Base-by-base conservation (phyloP, 805 yeast species). In the Metschnikowia gruessii region DNA sequence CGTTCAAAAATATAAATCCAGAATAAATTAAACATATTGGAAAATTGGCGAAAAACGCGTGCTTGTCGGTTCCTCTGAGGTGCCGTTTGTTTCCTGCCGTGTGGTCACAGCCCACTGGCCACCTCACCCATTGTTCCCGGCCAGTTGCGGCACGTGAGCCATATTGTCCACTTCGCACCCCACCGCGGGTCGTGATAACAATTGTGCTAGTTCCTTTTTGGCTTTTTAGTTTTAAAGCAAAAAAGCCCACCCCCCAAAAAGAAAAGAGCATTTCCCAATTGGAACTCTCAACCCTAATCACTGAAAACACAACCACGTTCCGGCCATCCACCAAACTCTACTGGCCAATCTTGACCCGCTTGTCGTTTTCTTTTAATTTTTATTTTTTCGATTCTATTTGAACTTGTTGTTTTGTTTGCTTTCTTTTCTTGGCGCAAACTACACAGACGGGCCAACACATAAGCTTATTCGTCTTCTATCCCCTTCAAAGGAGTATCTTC, bases 111-210 rank as follows among this genome's bases (percentile, higher is more conserved):
- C 33, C 33, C 33, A 30, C 33, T 30, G 33, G 33, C 33, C 33
- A 30, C 17, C 35, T 22, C 19, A 31, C 42, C 34, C 17, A 41
- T 34, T 43, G 32, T 31, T 37, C 39, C 22, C 24, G 36, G 36
- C 26, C n/a, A 18, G 28, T 19, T 39, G 43, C 48, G 48, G 40
- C 48, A 45, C 48, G 48, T 40, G 48, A 46, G 42, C 19, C 17
- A 24, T 26, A 42, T 28, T 46, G 50, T 37, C 45, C 45, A 41
- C 43, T 34, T 33, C 48, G 43, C 45, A 37, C 36, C 42, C 43
- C 40, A 40, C 48, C 44, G 48, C 44, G 44, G 30, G 42, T 40
- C 44, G 42, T 34, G 44, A 45, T 40, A 45, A 40, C 44, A 40
- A 40, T 40, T 40, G 44, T 45, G 43, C 48, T 43, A 39, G 43